Evolutionary conservation across 768 basidiomycete species (phyloP), one percentile per base, ranked within the genome.

Genomic region (Suillus tomentosus): DNA sequence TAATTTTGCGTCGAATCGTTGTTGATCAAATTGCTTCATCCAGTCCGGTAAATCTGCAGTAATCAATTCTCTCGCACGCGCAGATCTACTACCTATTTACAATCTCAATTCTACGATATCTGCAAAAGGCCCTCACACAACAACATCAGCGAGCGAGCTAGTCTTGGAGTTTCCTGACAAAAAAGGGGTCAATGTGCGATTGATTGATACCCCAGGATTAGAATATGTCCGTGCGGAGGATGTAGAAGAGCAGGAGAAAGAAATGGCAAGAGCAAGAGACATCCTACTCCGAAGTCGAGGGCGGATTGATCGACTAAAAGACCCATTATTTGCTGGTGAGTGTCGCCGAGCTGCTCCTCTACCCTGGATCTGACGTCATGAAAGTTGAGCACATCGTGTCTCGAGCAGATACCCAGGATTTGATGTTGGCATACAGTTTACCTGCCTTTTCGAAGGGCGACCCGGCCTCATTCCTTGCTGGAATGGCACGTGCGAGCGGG

Each of bases 201-300:
- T 96, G 62, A 87, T 95, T 69, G 95, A 97, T 74, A 96, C 93
- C 0, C 95, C 95, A 39, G 95, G 95, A n/a, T 77, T 95, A 55
- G 66, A 68, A 22, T 68, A 81, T 85, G 59, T 88, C 86, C 82
- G 73, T 76, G 43, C 62, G 37, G 73, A 60, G 58, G 62, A 59
- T 60, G 6, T 82, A 86, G 63, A 65, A 31, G 68, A 68, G 3
- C 37, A 68, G 13, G 75, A 74, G 31, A 66, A 64, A 48, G 72
- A 77, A 27, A 65, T 51, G 14, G 62, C 47, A 15, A 73, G 74
- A 42, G 83, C 86, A 5, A 85, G 83, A 22, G 95, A 97, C 71
- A 85, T 95, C 61, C 75, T 96, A n/a, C 72, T 91, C 67, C 84
- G 94, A 56, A 89, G 85, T 72, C 84, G 88, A 67, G 95, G 95